These are phyloP conservation scores for Monosporascus sp. DNA, from an alignment of 2,329 filamentous ascomycete genomes.

Conservation along the genomic window DNA sequence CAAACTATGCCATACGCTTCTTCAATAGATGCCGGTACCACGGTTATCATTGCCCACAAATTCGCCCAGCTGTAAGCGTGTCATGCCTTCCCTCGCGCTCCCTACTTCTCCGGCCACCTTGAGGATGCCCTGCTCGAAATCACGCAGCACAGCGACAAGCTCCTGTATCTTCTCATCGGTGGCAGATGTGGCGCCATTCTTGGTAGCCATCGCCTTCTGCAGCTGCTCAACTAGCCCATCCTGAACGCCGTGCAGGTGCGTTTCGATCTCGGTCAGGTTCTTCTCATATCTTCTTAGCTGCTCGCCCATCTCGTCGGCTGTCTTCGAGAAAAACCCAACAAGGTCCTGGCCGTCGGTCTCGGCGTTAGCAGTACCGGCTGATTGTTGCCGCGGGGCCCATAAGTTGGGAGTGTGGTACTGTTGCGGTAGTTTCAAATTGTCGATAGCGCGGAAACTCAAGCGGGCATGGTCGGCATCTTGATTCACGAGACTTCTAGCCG, in stretches of 20 bases:
- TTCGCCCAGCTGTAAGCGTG: slow-evolving; percentile 49
- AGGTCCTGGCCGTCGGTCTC: slow-evolving; percentile 53
- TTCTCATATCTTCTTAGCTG: slow-evolving; percentile 53
- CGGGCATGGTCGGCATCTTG: slow-evolving; percentile 37
- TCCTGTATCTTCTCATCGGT: slow-evolving; percentile 43
- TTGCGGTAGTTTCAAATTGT: slow-evolving; percentile 42
- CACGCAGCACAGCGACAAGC: slow-evolving; percentile 54
- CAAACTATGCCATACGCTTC: slow-evolving; percentile 4
- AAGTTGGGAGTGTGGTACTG: slow-evolving; percentile 45
- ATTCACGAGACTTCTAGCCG: slow-evolving; percentile 35
- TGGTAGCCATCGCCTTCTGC: slow-evolving; percentile 44
- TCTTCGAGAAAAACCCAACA: slow-evolving; percentile 58
- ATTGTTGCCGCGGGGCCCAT: slow-evolving; percentile 33
- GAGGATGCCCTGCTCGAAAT: slow-evolving; percentile 61
- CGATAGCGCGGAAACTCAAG: slow-evolving; percentile 40
- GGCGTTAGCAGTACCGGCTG: slow-evolving; percentile 37
- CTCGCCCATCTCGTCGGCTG: slow-evolving; percentile 56
- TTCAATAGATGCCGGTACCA: slow-evolving; percentile 24
- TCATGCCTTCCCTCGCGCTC: slow-evolving; percentile 53
- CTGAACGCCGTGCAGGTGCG: slow-evolving; percentile 60
- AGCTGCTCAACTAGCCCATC: slow-evolving; percentile 54
- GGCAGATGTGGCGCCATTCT: slow-evolving; percentile 30
- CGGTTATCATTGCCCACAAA: slow-evolving; percentile 31
- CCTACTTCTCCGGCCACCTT: slow-evolving; percentile 59
- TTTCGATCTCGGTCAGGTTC: slow-evolving; percentile 60